Conservation (phyloP, 1,139 yeast species). For the Candida sojae region DNA sequence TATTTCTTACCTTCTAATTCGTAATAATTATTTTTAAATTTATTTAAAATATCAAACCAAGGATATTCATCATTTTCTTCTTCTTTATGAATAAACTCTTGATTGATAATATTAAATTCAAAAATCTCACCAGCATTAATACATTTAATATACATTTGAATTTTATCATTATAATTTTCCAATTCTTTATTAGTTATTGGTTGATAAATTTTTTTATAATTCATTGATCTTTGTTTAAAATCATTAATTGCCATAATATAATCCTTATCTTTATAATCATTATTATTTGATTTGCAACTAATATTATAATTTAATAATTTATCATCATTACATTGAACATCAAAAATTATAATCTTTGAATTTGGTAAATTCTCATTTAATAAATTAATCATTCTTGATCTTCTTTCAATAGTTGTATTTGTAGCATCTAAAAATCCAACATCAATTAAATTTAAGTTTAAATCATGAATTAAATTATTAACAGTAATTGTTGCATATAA, state of each 20-base stretch:
- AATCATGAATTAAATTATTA: constrained; percentile 46
- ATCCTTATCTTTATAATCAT: constrained; percentile 52
- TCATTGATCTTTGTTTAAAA: constrained; percentile 57
- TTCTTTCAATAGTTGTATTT: constrained; percentile 48
- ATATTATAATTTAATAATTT: constrained; percentile 50
- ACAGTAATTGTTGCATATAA: constrained; percentile 61
- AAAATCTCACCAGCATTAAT: constrained; percentile 49
- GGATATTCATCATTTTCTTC: constrained; percentile 16
- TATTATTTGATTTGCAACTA: constrained; percentile 59
- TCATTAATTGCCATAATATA: constrained; percentile 57
- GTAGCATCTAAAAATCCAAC: constrained; percentile 67
- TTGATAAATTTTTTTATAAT: constrained; percentile 58
- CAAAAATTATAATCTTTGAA: constrained; percentile 29
- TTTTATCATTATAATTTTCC: constrained; percentile 25
- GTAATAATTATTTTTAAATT: constrained; percentile 34
- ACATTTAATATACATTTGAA: constrained; percentile 40
- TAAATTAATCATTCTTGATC: constrained; percentile 43
- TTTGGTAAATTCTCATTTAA: constrained; percentile 15
- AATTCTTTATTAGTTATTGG: constrained; percentile 55
- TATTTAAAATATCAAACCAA: constrained; percentile 16
- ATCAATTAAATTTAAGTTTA: constrained; percentile 46
- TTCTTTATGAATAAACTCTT: constrained; percentile 7
- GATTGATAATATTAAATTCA: constrained; percentile 18
- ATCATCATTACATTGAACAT: constrained; percentile 34
- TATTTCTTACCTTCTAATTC: constrained; percentile 33